Base-by-base conservation (phyloP, 1,139 yeast species). In the Candida sanyaensis region DNA sequence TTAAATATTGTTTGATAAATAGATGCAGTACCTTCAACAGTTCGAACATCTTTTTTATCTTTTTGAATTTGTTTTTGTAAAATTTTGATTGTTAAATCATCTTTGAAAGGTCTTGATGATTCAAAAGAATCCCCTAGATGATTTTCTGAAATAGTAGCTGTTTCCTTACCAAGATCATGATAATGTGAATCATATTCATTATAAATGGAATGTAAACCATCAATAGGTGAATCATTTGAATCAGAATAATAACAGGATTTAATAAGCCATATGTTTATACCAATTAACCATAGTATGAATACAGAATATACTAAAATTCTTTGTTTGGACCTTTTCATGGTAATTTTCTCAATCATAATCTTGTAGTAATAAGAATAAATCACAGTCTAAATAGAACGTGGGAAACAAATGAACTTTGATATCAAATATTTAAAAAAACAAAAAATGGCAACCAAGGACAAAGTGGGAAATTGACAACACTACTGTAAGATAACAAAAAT, bases 1-100 rank as follows among this genome's bases (percentile, higher is more conserved):
- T 43, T 36, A 34, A 53, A 52, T 17, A 54, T 60, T 3, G 27
- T 33, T 44, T 62, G 56, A 30, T 55, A 52, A 28, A 50, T 46
- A 1, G 37, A 13, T 2, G 58, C 50, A 45, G 47, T 47, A 2
- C 43, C 46, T 39, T 51, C 55, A 11, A 46, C 43, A 8, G 45
- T 27, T 45, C 53, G 38, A 27, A 33, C 24, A 37, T 52, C 57
- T 11, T 49, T 45, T 32, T 30, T 30, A 13, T 46, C 37, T 13
- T 41, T 24, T 30, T 43, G 44, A 31, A 43, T 17, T 21, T 46
- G 50, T 30, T 47, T 47, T 39, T 46, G 53, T 40, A 52, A 46
- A 12, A 52, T 13, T 28, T 52, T 47, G 37, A 52, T 37, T 5
- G 55, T 49, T 23, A 49, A 26, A 40, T 52, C 47, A 5, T 44